Evolutionary conservation across 2,329 filamentous ascomycete species (phyloP).

Genomic region (Colletotrichum spinosum): DNA sequence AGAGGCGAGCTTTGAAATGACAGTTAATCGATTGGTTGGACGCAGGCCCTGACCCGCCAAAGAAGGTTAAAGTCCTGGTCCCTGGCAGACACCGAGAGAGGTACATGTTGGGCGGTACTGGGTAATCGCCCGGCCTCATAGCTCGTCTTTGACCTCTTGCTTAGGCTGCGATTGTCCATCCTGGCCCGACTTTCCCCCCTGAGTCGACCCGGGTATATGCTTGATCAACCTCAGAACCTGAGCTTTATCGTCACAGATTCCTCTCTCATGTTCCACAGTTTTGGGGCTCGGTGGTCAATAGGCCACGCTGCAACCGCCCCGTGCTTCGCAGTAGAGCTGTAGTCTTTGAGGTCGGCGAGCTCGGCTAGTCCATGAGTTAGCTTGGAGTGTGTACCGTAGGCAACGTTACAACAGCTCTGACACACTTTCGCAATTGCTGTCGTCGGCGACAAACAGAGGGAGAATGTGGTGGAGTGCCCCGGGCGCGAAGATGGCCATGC

Average conservation of each 20-base stretch:
- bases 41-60: no score
- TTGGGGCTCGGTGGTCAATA: conserved; percentile 44
- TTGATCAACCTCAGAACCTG: conserved; percentile 41
- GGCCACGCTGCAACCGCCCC: conserved; percentile 46
- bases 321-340: conserved; percentile 42
- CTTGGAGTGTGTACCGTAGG: not conserved
- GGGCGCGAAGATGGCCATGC: conserved; percentile 55
- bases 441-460: conserved; percentile 55
- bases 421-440: conserved; percentile 51
- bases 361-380: conserved; percentile 14
- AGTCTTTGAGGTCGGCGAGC: conserved; percentile 44
- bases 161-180: not conserved
- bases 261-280: conserved; percentile 40
- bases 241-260: conserved; percentile 47
- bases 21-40: no score
- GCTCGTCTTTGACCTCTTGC: conserved; percentile 19
- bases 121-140: not conserved
- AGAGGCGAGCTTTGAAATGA: no score
- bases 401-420: not conserved
- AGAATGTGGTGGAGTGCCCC: conserved; percentile 56
- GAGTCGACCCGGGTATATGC: not conserved
- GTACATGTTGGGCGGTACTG: no score
- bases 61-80: no score
- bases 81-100: no score
- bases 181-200: not conserved